A percentile compares a stretch with the other conserved stretches of the same genome.
These are phyloP conservation scores for Sequoiadendron giganteum DNA, from an alignment of 75 land plant genomes.

Conservation along the genomic window DNA sequence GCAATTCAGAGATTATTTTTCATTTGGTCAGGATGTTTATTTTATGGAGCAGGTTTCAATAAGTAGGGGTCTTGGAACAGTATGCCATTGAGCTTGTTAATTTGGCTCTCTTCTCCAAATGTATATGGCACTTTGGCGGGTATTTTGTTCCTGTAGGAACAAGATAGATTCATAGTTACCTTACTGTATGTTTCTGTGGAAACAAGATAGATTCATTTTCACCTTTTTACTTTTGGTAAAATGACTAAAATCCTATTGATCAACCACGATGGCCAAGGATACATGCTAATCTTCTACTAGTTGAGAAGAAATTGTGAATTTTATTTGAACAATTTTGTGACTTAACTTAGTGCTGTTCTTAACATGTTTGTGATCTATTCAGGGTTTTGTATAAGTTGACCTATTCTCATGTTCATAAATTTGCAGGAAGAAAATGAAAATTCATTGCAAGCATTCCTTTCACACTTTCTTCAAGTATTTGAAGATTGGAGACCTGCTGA, in stretches of 20 bases:
- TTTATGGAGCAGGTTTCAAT: not conserved
- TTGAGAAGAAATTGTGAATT: not conserved
- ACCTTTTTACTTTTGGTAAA: not conserved
- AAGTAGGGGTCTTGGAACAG: not conserved
- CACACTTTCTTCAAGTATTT: constrained; percentile 58
- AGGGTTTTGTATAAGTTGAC: not conserved
- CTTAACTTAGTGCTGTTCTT: not conserved
- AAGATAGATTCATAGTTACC: not conserved
- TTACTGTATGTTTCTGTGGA: not conserved
- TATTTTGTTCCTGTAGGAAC: not conserved
- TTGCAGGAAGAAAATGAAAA: constrained; percentile 73
- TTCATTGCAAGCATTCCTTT: constrained; percentile 64
- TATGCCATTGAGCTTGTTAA: not conserved
- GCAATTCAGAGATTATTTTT: not conserved
- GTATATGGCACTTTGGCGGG: not conserved
- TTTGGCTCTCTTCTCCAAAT: not conserved
- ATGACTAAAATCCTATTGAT: not conserved
- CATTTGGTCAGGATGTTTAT: not conserved
- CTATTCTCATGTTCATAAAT: constrained; percentile 11
- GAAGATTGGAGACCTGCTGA: constrained; percentile 69
- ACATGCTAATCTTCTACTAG: not conserved
- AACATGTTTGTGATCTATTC: not conserved
- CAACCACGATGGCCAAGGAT: not conserved
- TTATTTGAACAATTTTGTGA: not conserved
- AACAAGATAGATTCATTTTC: not conserved